Evolutionary conservation across 352 stramenopile species (phyloP).

Genomic region (Phytophthora colocasiae): DNA sequence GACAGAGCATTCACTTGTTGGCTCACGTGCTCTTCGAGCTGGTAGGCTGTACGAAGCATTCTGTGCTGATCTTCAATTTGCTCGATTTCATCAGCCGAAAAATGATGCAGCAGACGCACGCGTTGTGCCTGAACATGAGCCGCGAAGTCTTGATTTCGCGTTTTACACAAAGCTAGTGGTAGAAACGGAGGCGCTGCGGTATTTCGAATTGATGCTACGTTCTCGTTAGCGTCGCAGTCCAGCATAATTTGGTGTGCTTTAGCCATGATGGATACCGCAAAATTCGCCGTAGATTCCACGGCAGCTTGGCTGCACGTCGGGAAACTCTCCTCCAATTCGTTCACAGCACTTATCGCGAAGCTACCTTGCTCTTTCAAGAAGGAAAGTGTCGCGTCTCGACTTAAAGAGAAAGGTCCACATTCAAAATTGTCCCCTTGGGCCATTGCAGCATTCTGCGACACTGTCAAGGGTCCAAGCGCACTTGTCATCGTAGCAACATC

Average conservation of each 20-base stretch:
- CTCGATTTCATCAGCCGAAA: constrained; percentile 36
- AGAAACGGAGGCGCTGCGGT: constrained; percentile 26
- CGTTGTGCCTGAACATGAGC: constrained; percentile 33
- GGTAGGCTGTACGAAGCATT: constrained; percentile 31
- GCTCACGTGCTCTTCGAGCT: constrained; percentile 38
- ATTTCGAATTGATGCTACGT: constrained; percentile 2
- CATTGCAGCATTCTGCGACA: constrained; percentile 9
- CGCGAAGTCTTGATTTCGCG: constrained; percentile 36
- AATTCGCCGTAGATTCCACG: constrained; percentile 33
- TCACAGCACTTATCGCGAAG: constrained; percentile 30
- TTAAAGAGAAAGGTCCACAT: constrained; percentile 25
- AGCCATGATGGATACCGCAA: constrained; percentile 31
- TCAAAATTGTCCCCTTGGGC: constrained; percentile 22
- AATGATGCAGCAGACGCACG: constrained; percentile 28
- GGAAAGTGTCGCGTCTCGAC: constrained; percentile 19
- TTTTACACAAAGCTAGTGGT: constrained; percentile 28
- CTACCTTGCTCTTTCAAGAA: constrained; percentile 45
- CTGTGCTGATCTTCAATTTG: constrained; percentile 42
- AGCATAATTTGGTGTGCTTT: constrained; percentile 19
- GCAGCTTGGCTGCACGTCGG: constrained; percentile 27
- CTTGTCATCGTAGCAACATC: constrained; percentile 29
- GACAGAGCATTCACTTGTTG: constrained; percentile 26
- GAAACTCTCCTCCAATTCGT: constrained; percentile 24
- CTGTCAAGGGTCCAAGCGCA: constrained; percentile 29
- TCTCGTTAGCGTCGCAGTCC: constrained; percentile 10